phyloP scores from a whole-genome alignment of 495 filamentous ascomycete species.

The Jackrogersella minutella region DNA sequence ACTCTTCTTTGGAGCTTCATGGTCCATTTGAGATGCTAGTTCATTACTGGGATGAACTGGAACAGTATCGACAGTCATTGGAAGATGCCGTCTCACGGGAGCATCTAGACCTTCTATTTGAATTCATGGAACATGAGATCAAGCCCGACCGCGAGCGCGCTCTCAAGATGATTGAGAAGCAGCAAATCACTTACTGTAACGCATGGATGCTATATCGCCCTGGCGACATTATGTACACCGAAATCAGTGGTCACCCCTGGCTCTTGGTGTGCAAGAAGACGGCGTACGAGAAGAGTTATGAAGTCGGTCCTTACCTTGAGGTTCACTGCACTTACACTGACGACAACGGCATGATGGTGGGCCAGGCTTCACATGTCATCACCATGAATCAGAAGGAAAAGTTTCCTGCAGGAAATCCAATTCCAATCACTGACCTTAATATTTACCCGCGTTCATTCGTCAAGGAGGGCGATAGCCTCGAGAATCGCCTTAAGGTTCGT shows the following conservation, averaged over 20 bases:
- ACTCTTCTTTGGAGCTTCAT: constrained; percentile 42
- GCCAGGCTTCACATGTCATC: constrained; percentile 19
- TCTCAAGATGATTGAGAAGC: constrained; percentile 40
- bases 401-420: constrained; percentile 38
- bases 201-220: constrained; percentile 53
- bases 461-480: constrained; percentile 32
- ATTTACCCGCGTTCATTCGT: constrained; percentile 36
- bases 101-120: constrained; percentile 47
- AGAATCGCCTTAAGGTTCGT: constrained; percentile 20
- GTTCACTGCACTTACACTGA: constrained; percentile 40
- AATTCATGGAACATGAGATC: constrained; percentile 47
- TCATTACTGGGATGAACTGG: constrained; percentile 47
- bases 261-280: constrained; percentile 42
- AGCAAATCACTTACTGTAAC: constrained; percentile 42
- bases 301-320: constrained; percentile 37
- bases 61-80: constrained; percentile 37
- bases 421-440: constrained; percentile 33
- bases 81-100: constrained; percentile 39
- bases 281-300: constrained; percentile 31
- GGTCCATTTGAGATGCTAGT: constrained; percentile 41
- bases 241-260: constrained; percentile 43
- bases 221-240: constrained; percentile 42
- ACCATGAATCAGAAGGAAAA: constrained; percentile 24
- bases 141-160: constrained; percentile 40
- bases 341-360: constrained; percentile 26